Percentiles rank a stretch among this genome's conserved stretches.
Conservation (phyloP, 73 alveolate genomes). For the Tetrahymena malaccensis region DNA sequence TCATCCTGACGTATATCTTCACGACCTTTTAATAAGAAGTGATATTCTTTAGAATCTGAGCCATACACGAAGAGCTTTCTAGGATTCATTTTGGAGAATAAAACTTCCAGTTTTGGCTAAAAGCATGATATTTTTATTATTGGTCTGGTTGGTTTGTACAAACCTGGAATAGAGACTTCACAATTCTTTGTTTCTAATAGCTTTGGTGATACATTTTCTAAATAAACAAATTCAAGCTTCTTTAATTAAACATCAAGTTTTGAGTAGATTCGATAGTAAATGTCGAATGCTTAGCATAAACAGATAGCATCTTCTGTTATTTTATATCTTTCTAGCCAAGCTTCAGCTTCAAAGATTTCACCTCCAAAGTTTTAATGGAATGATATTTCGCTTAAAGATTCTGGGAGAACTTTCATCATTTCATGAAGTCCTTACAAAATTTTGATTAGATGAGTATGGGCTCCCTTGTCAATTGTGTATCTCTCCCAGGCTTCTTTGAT, state of each 20-base stretch:
- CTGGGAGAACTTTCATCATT: conserved; percentile 72
- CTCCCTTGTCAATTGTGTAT: conserved; percentile 69
- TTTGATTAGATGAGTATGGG: conserved; percentile 63
- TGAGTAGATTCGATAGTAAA: conserved; percentile 70
- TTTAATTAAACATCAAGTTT: conserved; percentile 49
- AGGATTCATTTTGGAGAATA: conserved; percentile 91
- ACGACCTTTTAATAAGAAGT: conserved; percentile 92
- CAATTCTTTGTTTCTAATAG: conserved; percentile 55
- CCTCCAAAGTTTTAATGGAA: conserved; percentile 84
- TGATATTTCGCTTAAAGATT: conserved; percentile 89
- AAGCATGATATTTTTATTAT: conserved; percentile 68
- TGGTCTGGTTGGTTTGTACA: conserved; percentile 63
- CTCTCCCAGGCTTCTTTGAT: conserved; percentile 90
- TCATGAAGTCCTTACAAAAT: conserved; percentile 76
- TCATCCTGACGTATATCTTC: conserved; percentile 97
- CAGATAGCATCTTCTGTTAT: conserved; percentile 52
- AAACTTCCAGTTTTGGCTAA: conserved; percentile 72
- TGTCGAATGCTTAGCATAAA: conserved; percentile 85
- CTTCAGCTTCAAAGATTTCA: conserved; percentile 85
- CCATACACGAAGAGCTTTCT: conserved; percentile 87
- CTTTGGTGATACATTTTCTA: conserved; percentile 65
- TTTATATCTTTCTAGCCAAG: conserved; percentile 54
- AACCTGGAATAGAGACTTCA: conserved; percentile 84
- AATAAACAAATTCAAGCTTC: conserved; percentile 57
- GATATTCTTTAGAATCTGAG: conserved; percentile 89